phyloP scores from a whole-genome alignment of 345 rosid genomes.

The Erodium maritimum region DNA sequence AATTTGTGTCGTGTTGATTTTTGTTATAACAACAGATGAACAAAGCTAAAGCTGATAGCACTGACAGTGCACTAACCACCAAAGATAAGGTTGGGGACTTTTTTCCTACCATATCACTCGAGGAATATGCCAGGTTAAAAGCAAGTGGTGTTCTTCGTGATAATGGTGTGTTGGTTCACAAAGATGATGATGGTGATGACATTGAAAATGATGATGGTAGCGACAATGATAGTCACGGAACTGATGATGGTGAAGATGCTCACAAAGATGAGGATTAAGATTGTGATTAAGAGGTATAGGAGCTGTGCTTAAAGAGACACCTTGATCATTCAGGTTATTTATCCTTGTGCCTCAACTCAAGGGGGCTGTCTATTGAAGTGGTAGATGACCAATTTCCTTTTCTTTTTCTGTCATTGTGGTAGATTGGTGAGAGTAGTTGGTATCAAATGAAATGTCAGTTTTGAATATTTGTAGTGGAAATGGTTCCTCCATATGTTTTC shows the following conservation, averaged over 20 bases:
- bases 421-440: background rate
- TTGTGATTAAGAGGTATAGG: background rate
- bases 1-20: background rate
- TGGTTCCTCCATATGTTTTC: background rate
- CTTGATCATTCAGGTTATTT: too few species aligned
- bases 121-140: constrained; percentile 45
- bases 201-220: constrained; percentile 12
- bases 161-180: background rate
- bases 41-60: constrained; percentile 32
- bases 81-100: constrained; percentile 66
- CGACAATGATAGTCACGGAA: constrained; percentile 8
- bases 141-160: constrained; percentile 5
- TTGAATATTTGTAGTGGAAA: background rate
- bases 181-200: constrained; percentile 17
- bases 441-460: background rate
- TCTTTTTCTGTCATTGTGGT: background rate
- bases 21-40: constrained; percentile 47
- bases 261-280: constrained; percentile 1
- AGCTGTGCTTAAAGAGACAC: too few species aligned
- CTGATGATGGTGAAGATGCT: constrained; percentile 18
- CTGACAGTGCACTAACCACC: constrained; percentile 24
- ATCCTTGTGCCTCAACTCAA: too few species aligned
- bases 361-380: too few species aligned
- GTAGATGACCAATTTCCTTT: too few species aligned
- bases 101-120: constrained; percentile 61